Base-by-base conservation (phyloP, 148 eudicot genomes). In the Vaccinium vitisidaea region DNA sequence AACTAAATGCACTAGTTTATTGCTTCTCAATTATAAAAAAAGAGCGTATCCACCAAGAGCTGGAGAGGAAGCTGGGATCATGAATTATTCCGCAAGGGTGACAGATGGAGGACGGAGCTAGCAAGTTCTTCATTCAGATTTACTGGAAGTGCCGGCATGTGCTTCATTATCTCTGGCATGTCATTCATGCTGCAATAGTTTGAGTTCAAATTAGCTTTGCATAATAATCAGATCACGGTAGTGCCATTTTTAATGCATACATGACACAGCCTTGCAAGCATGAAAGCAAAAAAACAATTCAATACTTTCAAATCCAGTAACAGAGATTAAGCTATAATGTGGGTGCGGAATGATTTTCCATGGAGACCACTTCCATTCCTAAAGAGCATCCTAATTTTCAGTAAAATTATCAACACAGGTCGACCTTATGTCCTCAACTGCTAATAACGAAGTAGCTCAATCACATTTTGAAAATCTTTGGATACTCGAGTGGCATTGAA, bases 61-160 rank as follows among this genome's bases (percentile, higher is more conserved):
- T 9, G 30, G 30, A 23, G 19, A 39, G 80, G 30, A 78, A 53
- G 61, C 36, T 23, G 4, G n/a, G 59, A 82, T 90, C 91, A 92
- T 39, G 88, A 86, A 84, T 87, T 94, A 82, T 88, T 89, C 36
- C 85, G 90, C 84, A 90, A 86, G 82, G 90, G 86, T 63, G 88
- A 43, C 79, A 80, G 84, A 63, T 91, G 93, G 69, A 97, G 94
- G 88, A 94, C 80, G 73, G 93, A 85, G 86, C 81, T 90, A 19
- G 92, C 93, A 32, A 95, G 93, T 39, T 97, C 98, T 86, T 95
- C 98, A 25, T 97, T 93, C 89, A 97, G 85, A 90, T 94, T 92
- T 86, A 95, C 95, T 11, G 98, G 98, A 48, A 95, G 90, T 0
- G 96, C 95, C 19, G 99, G 99, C 99, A 97, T 94, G 87, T 93